Conservation (phyloP, 345 rosid genomes). For the Ceriops decandra region DNA sequence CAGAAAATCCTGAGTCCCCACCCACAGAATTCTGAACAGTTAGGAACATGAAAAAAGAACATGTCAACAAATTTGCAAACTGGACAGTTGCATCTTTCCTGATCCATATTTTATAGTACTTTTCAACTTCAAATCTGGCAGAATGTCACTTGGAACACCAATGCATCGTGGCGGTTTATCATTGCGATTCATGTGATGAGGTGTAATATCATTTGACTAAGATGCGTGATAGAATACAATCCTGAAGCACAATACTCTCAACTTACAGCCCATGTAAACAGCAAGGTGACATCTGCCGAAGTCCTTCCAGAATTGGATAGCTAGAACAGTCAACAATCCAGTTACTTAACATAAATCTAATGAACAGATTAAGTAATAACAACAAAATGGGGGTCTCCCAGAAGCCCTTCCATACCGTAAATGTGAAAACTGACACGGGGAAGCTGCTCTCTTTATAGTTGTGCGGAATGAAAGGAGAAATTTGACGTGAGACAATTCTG, state of each 20-base stretch:
- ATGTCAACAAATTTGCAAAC: no score
- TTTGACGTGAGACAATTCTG: slow-evolving; percentile 75
- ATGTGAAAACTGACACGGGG: slow-evolving; percentile 83
- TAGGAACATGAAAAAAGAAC: no score
- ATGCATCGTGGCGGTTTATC: no score
- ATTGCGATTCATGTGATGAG: no score
- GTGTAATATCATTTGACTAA: no score
- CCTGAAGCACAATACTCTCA: neutral
- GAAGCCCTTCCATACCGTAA: slow-evolving; percentile 48
- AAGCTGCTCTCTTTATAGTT: slow-evolving; percentile 93
- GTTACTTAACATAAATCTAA: slow-evolving; percentile 12
- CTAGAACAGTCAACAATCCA: slow-evolving; percentile 37
- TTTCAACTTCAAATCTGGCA: no score
- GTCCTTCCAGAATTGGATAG: slow-evolving; percentile 65
- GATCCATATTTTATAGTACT: no score
- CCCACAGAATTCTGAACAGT: slow-evolving; percentile 80
- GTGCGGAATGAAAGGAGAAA: slow-evolving; percentile 90
- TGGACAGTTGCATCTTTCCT: no score
- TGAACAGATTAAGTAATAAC: neutral
- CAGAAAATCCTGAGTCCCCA: slow-evolving; percentile 80
- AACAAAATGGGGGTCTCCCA: neutral
- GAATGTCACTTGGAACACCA: no score
- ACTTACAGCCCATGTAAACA: slow-evolving; percentile 95
- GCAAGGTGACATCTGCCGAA: slow-evolving; percentile 67
- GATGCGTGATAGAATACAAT: neutral